A percentile compares a stretch with the other conserved stretches of the same genome.
Evolutionary conservation across 208 protist species (phyloP).

Genomic region (Acanthamoeba healyi): DNA sequence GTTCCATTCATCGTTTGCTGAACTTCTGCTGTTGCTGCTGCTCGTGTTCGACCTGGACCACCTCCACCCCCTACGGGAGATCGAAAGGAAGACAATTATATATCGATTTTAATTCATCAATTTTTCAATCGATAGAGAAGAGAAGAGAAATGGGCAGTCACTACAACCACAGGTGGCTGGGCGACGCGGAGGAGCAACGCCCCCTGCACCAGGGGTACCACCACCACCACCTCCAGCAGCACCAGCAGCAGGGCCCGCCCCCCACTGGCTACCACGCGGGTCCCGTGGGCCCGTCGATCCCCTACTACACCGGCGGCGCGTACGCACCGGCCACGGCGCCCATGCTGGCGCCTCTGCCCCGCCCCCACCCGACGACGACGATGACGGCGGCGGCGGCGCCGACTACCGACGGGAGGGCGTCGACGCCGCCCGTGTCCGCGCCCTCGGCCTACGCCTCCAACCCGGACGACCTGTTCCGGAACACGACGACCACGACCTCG

Average conservation of each 20-base stretch:
- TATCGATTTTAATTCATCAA: no score
- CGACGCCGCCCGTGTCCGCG: background rate
- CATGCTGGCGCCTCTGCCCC: background rate
- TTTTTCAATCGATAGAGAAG: no score
- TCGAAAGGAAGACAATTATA: no score
- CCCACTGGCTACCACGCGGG: background rate
- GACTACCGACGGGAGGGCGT: background rate
- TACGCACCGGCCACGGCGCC: no score
- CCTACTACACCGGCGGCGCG: background rate
- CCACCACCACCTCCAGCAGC: background rate
- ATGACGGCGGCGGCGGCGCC: background rate
- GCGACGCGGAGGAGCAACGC: conserved; percentile 21
- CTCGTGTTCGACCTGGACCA: no score
- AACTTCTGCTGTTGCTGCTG: no score
- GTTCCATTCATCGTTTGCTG: no score
- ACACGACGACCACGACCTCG: background rate
- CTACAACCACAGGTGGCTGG: conserved; percentile 36
- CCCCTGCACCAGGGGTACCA: background rate
- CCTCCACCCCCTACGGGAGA: no score
- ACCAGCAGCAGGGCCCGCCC: background rate
- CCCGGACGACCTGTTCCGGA: conserved; percentile 24
- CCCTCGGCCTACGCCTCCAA: background rate
- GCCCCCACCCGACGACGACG: no score
- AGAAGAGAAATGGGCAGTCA: background rate
- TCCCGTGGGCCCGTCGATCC: background rate